Percentiles rank a stretch among this genome's conserved stretches.
These are phyloP conservation scores for Rubia peregrina DNA, from an alignment of 305 asterid species.

Conservation along the genomic window DNA sequence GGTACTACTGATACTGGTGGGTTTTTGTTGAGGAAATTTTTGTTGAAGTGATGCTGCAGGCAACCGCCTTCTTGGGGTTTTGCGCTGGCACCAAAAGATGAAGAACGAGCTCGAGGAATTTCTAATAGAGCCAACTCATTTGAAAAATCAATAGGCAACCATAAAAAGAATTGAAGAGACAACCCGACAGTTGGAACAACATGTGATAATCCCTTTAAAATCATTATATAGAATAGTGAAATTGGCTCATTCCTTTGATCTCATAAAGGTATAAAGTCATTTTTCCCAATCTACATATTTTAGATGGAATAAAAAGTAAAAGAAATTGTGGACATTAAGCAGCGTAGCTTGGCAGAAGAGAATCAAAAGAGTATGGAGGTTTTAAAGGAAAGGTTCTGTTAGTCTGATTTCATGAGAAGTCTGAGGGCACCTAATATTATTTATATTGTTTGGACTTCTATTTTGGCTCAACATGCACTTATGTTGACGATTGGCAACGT, in stretches of 20 bases:
- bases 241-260: background rate
- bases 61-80: no score
- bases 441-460: slow-evolving; percentile 6
- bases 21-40: no score
- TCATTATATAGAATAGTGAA: background rate
- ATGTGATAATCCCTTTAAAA: no score
- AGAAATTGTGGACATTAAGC: slow-evolving; percentile 96
- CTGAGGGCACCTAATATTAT: slow-evolving; percentile 13
- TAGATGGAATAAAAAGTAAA: slow-evolving; percentile 99
- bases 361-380: slow-evolving; percentile 95
- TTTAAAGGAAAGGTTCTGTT: slow-evolving; percentile 74
- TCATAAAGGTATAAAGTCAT: background rate
- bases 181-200: no score
- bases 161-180: no score
- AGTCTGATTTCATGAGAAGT: slow-evolving; percentile 18
- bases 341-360: slow-evolving; percentile 97
- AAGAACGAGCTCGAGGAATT: no score
- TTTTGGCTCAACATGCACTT: background rate
- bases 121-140: no score
- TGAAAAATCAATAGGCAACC: no score
- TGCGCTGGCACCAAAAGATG: no score
- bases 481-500: slow-evolving; percentile 14
- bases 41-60: no score
- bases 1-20: no score
- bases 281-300: slow-evolving; percentile 17